These are phyloP conservation scores for Penicillium polonicum DNA, from an alignment of 2,329 filamentous ascomycete species.

Conservation along the genomic window DNA sequence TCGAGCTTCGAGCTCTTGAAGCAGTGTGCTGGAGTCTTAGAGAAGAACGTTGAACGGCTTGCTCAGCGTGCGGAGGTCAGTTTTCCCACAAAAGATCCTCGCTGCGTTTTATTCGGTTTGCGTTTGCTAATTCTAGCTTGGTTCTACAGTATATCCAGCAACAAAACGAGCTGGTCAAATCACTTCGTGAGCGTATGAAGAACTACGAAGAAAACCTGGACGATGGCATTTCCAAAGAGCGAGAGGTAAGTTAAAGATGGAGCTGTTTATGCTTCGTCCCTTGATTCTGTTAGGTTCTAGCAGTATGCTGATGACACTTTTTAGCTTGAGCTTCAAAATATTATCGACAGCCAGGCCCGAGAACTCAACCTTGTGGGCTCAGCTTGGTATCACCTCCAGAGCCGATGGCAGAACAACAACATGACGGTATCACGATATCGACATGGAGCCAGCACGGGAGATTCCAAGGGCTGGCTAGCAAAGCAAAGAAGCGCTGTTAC, in stretches of 20 bases:
- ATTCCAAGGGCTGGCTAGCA: constrained; percentile 47
- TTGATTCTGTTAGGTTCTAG: neutral
- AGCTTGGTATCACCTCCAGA: constrained; percentile 50
- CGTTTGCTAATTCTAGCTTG: constrained; percentile 17
- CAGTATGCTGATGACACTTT: constrained; percentile 15
- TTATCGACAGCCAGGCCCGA: constrained; percentile 42
- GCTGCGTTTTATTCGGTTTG: neutral
- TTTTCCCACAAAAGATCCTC: constrained; percentile 7
- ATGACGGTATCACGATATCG: constrained; percentile 43
- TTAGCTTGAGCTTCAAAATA: constrained; percentile 43
- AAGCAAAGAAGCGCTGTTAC: constrained; percentile 46
- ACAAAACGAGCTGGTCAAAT: constrained; percentile 45
- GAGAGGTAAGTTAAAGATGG: constrained; percentile 35
- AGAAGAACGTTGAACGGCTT: constrained; percentile 52
- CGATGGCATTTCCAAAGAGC: constrained; percentile 40
- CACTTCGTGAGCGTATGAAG: constrained; percentile 42
- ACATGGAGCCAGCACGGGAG: constrained; percentile 35
- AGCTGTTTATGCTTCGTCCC: neutral
- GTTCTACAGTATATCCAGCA: constrained; percentile 42
- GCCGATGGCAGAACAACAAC: constrained; percentile 46
- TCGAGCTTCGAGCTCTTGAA: constrained; percentile 42
- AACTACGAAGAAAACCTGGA: constrained; percentile 40
- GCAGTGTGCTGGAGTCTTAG: constrained; percentile 54
- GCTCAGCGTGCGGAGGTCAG: constrained; percentile 46
- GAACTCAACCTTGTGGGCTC: constrained; percentile 48